These are phyloP conservation scores for Hemileccinum rubropunctum DNA, from an alignment of 768 basidiomycete species.

Conservation along the genomic window DNA sequence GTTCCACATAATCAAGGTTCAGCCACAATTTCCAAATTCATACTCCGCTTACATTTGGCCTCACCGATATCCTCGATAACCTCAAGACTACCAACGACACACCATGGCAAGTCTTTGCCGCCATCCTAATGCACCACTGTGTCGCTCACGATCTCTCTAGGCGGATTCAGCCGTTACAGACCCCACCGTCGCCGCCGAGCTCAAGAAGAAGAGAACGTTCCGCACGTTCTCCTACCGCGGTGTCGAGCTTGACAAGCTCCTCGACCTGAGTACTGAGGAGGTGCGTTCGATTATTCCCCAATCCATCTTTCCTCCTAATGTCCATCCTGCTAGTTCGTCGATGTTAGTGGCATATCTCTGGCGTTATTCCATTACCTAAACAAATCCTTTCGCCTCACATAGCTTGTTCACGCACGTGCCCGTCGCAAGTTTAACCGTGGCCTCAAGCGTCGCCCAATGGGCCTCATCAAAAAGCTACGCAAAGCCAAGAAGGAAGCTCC, in stretches of 20 bases:
- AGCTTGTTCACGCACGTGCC: slow-evolving; percentile 98
- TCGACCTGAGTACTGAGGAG: slow-evolving; percentile 95
- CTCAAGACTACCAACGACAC: slow-evolving; percentile 27
- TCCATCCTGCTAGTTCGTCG: slow-evolving; percentile 58
- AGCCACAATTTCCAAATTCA: slow-evolving; percentile 43
- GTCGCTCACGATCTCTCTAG: slow-evolving; percentile 35
- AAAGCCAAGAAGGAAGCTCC: slow-evolving; percentile 99
- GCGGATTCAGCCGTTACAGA: slow-evolving; percentile 86
- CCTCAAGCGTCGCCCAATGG: slow-evolving; percentile 97
- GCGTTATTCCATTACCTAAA: slow-evolving; percentile 1
- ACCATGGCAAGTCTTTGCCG: slow-evolving; percentile 31
- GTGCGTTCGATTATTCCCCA: slow-evolving; percentile 42
- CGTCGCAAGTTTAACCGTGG: slow-evolving; percentile 99
- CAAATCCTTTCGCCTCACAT: neutral
- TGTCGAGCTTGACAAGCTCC: slow-evolving; percentile 95
- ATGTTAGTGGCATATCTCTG: slow-evolving; percentile 50
- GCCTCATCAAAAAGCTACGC: slow-evolving; percentile 98
- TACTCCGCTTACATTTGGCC: slow-evolving; percentile 18
- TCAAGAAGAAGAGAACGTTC: slow-evolving; percentile 99
- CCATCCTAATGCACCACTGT: neutral
- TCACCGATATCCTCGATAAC: slow-evolving; percentile 21
- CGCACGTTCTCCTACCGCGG: slow-evolving; percentile 99
- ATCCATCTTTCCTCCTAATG: neutral
- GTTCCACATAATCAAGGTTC: slow-evolving; percentile 46
- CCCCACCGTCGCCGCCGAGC: slow-evolving; percentile 89